Evolutionary conservation across 2,329 filamentous ascomycete genomes (phyloP), one percentile per base, ranked within the genome.

Genomic region (Venturiaceae sp.): DNA sequence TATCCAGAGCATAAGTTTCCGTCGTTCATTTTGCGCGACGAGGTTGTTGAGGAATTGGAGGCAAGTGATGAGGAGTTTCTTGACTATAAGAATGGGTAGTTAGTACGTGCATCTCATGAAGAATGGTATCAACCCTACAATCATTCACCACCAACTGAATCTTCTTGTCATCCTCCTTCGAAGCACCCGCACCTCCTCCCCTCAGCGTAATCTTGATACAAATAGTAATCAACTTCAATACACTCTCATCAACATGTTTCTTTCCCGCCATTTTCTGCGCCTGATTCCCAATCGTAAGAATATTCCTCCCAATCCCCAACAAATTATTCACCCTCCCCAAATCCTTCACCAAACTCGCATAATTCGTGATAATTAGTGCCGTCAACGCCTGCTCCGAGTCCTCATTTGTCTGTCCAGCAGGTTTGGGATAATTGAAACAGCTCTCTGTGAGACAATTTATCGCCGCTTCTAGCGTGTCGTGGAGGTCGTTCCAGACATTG

Each of bases 31-130:
- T 61, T 83, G 79, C 66, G 83, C 83, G 52, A 84, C 82, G 53
- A 85, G 78, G 62, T 86, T 86, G 70, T 86, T 84, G 58, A 86
- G 70, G 63, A 84, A 85, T 66, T 86, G 83, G n/a, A 86, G 73
- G 61, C 81, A 82, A 2, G 82, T 84, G 58, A 85, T 85, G 64
- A 86, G 73, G 19, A 86, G 72, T 64, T 83, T 82, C 71, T 86
- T 50, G 44, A 50, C 44, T 50, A 23, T 30, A 4, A n/a, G 8
- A n/a, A 7, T 26, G 13, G 8, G 30, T 23, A 14, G 30, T 50
- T 16, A 50, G 44, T 23, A 30, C 19, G 23, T 14, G 3, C 19
- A 30, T 30, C 6, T 30, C 23, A n/a, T 2, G 11, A 9, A 30
- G 13, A 30, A 26, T 26, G 19, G 8, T 13, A 30, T 9, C 4